Base-by-base conservation (phyloP, 1,139 yeast species). In the Lodderomyces elongisporus region DNA sequence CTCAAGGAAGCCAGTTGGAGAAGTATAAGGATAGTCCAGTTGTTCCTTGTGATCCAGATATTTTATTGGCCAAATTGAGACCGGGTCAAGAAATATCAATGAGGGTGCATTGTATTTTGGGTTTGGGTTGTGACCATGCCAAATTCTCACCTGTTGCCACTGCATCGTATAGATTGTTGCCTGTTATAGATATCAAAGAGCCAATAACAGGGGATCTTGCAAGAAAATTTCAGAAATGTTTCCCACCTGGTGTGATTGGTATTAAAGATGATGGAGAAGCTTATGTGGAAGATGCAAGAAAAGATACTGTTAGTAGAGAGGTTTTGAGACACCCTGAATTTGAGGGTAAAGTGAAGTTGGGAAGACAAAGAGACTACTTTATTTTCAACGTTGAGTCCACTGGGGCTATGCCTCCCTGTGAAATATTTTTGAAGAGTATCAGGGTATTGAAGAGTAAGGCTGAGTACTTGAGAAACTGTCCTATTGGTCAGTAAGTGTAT, bases 331-430 rank as follows among this genome's bases (percentile, higher is more conserved):
- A 91, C 57, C 83, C 79, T 34, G 96, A 91, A 56, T 91, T 91
- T 50, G 70, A 81, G 34, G 93, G 82, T 31, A 85, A 85, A 52
- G 97, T 91, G 38, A 83, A 83, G 58, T 71, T 91, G 39, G 98
- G 97, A 27, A 78, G 98, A 61, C 73, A 72, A 49, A 79, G 96
- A 58, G 95, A 85, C 56, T 95, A 91, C 52, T 91, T 91, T 56
- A 85, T 91, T 35, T 91, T 87, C 68, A 87, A 85, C 53, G 85
- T 91, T 36, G 98, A 91, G 61, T 80, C 93, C 38, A 81, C 95
- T 3, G 97, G 98, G 26, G 96, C 96, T 32, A 89, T 91, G 95
- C 72, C 87, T 20, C 96, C 98, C 15, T 95, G 85, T 51, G 97
- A 89, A 60, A 87, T 91, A 36, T 91, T 91, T 61, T 79, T 85